Evolutionary conservation across 129 eudicot species (phyloP).

Genomic region (Gnaphalium uliginosum): DNA sequence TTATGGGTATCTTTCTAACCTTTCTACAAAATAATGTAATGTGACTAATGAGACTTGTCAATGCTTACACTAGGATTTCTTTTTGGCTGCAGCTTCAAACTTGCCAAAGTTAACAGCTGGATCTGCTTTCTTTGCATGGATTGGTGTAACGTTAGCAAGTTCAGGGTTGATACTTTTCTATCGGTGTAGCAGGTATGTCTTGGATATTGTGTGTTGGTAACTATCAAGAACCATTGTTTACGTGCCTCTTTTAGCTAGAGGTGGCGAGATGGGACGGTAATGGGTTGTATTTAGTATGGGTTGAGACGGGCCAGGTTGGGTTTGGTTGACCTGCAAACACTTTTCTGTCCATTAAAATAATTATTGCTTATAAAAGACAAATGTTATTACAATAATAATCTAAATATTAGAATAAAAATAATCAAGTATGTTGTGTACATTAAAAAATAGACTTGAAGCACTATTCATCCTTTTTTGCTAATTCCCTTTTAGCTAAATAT

Average conservation of each 20-base stretch:
- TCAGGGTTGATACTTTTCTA: conserved; percentile 76
- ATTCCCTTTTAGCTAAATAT: background rate
- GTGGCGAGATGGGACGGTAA: background rate
- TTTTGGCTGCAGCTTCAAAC: conserved; percentile 56
- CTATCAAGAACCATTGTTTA: background rate
- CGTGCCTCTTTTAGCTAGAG: background rate
- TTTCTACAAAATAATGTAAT: conserved; percentile 14
- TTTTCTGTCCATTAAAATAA: background rate
- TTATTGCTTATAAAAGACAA: background rate
- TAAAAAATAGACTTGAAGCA: background rate
- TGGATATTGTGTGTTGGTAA: conserved; percentile 7
- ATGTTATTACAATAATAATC: background rate
- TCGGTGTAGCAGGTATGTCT: conserved; percentile 83
- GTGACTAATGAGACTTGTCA: conserved; percentile 2
- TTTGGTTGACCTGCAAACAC: background rate
- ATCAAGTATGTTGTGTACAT: background rate
- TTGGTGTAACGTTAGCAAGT: conserved; percentile 74
- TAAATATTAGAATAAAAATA: background rate
- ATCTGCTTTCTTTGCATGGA: conserved; percentile 85
- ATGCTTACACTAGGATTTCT: conserved; percentile 20
- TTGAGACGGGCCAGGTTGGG: background rate
- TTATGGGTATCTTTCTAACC: conserved; percentile 54
- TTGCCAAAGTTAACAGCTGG: conserved; percentile 84
- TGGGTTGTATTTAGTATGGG: background rate
- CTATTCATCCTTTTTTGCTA: background rate